phyloP scores from a whole-genome alignment of 352 stramenopile species.

The Phytophthora agathidicida region DNA sequence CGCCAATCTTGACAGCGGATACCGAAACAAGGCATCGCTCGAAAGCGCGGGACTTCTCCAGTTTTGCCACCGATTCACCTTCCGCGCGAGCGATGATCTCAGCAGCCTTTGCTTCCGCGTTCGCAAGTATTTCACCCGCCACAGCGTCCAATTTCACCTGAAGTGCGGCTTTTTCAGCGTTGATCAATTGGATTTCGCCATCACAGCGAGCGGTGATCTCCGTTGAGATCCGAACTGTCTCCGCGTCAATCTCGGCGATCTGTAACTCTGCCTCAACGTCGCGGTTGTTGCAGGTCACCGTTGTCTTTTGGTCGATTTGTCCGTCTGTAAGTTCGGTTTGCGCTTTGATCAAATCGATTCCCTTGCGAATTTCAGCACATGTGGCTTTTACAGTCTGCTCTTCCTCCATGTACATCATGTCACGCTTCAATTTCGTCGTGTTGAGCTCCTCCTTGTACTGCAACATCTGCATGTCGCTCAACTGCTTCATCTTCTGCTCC shows the following conservation, averaged over 20 bases:
- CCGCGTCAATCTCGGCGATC: constrained; percentile 52
- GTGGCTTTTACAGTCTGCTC: constrained; percentile 50
- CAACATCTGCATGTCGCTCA: constrained; percentile 74
- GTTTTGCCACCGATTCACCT: constrained; percentile 39
- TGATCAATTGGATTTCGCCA: constrained; percentile 51
- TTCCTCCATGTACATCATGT: constrained; percentile 55
- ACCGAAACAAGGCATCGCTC: too few relatives aligned
- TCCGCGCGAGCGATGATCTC: constrained; percentile 59
- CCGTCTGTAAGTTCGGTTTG: constrained; percentile 57
- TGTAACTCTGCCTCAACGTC: constrained; percentile 43
- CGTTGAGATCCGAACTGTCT: constrained; percentile 49
- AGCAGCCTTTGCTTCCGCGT: constrained; percentile 37
- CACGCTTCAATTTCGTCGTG: constrained; percentile 50
- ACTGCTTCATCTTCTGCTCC: constrained; percentile 81
- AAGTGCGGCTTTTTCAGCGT: constrained; percentile 40
- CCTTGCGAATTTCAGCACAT: constrained; percentile 50
- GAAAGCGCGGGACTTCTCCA: constrained; percentile 46
- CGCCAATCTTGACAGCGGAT: too few relatives aligned
- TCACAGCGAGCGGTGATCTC: constrained; percentile 51
- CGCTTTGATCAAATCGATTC: constrained; percentile 55
- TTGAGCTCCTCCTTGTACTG: constrained; percentile 51
- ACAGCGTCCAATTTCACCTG: constrained; percentile 44
- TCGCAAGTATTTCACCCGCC: constrained; percentile 36
- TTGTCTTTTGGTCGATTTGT: constrained; percentile 61
- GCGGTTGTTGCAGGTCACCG: constrained; percentile 53